Percentiles rank a stretch among this genome's conserved stretches.
These are phyloP conservation scores for Euphorbia tirucalli DNA, from an alignment of 345 rosid species.

Conservation along the genomic window DNA sequence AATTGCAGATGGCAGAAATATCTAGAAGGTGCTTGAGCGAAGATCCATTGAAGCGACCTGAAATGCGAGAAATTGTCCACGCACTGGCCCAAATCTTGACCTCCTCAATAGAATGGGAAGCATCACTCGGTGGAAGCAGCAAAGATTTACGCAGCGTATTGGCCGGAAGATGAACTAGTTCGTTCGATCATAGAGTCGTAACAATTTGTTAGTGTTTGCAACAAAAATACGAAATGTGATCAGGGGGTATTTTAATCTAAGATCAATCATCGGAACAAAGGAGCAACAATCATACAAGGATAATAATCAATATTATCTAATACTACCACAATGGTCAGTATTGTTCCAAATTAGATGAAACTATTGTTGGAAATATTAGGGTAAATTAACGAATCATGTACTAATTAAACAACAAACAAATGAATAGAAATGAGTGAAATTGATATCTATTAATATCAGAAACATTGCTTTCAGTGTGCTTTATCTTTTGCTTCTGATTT, in stretches of 20 bases:
- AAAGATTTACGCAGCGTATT: slow-evolving; percentile 6
- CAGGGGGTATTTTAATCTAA: too few species aligned
- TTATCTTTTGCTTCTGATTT: too few species aligned
- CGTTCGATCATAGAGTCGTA: background rate
- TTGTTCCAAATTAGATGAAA: background rate
- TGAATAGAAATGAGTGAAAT: background rate
- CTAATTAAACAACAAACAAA: too few species aligned
- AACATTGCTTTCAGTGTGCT: background rate
- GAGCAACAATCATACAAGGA: too few species aligned
- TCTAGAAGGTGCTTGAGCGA: slow-evolving; percentile 27
- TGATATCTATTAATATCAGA: background rate
- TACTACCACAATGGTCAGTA: background rate
- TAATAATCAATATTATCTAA: background rate
- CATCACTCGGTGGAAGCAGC: slow-evolving; percentile 21
- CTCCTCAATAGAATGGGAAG: slow-evolving; percentile 31
- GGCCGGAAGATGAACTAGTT: slow-evolving; percentile 14
- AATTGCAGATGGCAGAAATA: slow-evolving; percentile 35
- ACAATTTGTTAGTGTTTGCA: background rate
- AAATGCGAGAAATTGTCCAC: slow-evolving; percentile 36
- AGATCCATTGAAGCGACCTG: slow-evolving; percentile 31
- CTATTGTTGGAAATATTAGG: background rate
- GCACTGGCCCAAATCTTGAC: slow-evolving; percentile 26
- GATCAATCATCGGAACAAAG: too few species aligned
- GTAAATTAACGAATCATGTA: background rate
- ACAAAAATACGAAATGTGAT: background rate